These are phyloP conservation scores for Lachancea meyersii DNA, from an alignment of 805 yeast species.

Conservation along the genomic window DNA sequence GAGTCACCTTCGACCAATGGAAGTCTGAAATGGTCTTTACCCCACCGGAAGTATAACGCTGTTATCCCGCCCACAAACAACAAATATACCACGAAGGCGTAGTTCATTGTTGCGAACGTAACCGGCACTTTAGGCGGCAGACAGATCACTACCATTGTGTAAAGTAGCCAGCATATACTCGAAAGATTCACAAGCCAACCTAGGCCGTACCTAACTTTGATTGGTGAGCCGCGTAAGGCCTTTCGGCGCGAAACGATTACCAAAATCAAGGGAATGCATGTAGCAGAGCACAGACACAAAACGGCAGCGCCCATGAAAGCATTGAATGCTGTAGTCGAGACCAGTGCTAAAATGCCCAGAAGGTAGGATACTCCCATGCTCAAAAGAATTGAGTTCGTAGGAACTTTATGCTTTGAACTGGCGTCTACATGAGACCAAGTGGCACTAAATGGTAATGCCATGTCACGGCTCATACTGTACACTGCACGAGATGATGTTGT, in stretches of 20 bases:
- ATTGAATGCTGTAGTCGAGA: constrained; percentile 70
- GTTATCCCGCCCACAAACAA: constrained; percentile 45
- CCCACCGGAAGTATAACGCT: constrained; percentile 53
- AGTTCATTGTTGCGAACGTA: constrained; percentile 37
- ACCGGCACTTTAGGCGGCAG: constrained; percentile 62
- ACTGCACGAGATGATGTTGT: constrained; percentile 82
- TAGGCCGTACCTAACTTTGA: constrained; percentile 49
- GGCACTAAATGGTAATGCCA: constrained; percentile 62
- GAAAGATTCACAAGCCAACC: constrained; percentile 60
- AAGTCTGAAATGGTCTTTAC: constrained; percentile 53
- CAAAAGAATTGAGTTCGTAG: constrained; percentile 60
- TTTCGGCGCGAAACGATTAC: constrained; percentile 52
- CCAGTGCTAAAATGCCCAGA: constrained; percentile 57
- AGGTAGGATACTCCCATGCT: constrained; percentile 56
- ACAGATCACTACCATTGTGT: constrained; percentile 58
- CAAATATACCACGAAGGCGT: constrained; percentile 57
- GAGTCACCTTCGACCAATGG: constrained; percentile 40
- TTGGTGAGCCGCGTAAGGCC: constrained; percentile 61
- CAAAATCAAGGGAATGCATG: constrained; percentile 68
- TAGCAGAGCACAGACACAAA: constrained; percentile 64
- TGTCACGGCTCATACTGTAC: constrained; percentile 77
- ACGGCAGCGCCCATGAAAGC: constrained; percentile 84
- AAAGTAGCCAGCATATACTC: constrained; percentile 53
- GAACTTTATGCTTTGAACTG: constrained; percentile 50
- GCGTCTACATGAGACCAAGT: constrained; percentile 63